A percentile compares a stretch with the other conserved stretches of the same genome.
Evolutionary conservation across 768 basidiomycete genomes (phyloP).

Genomic region (Dioszegia crocea): DNA sequence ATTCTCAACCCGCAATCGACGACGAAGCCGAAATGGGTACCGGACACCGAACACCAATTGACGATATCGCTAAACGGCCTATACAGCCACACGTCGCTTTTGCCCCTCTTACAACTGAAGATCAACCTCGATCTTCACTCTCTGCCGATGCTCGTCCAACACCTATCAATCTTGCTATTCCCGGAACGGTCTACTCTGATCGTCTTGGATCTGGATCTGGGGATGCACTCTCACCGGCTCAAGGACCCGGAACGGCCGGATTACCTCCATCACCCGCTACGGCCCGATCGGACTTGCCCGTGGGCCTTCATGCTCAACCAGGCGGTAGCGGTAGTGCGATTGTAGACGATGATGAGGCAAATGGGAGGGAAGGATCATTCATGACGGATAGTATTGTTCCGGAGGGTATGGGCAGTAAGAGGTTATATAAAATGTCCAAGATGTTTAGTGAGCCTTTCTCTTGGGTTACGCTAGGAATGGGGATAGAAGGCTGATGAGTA

Average conservation of each 20-base stretch:
- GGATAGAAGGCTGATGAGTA: conserved; percentile 3
- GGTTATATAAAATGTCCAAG: conserved; percentile 47
- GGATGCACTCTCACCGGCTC: neutral
- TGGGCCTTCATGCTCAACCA: too few relatives aligned
- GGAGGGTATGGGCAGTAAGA: conserved; percentile 37
- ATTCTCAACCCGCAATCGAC: conserved; percentile 5
- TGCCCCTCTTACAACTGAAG: neutral
- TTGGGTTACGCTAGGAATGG: neutral
- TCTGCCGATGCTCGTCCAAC: neutral
- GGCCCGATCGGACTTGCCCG: neutral
- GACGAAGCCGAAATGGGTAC: neutral
- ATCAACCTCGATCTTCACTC: too few relatives aligned
- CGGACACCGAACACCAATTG: neutral
- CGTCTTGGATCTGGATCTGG: neutral
- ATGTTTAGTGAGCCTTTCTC: conserved; percentile 45
- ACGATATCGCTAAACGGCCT: neutral
- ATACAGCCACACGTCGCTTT: conserved; percentile 1
- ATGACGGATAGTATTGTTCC: conserved; percentile 10
- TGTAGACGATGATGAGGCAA: neutral
- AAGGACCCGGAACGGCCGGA: neutral
- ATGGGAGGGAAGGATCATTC: conserved; percentile 10
- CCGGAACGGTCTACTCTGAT: neutral
- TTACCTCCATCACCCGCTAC: neutral
- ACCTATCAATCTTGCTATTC: neutral
- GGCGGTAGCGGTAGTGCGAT: neutral